Percentiles rank a stretch among this genome's conserved stretches.
These are phyloP conservation scores for Globisporangium rhizosaccharum DNA, from an alignment of 352 stramenopile species.

Conservation along the genomic window DNA sequence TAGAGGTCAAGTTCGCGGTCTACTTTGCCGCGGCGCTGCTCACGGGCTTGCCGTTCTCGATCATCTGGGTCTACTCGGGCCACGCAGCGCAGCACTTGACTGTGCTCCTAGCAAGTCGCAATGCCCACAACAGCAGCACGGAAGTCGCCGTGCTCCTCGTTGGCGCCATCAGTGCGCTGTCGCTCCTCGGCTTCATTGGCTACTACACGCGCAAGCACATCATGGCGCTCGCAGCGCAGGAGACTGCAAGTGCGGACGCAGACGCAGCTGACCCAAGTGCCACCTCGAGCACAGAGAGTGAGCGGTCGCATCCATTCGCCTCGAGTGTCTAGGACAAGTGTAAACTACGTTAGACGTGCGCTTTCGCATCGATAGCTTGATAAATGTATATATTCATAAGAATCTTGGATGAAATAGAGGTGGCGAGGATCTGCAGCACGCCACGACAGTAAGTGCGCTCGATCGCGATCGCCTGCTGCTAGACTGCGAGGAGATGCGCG, in stretches of 20 bases:
- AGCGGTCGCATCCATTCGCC: neutral
- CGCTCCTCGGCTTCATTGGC: slow-evolving; percentile 56
- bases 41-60: slow-evolving; percentile 61
- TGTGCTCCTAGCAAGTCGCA: slow-evolving; percentile 33
- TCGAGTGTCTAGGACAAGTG: neutral
- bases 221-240: slow-evolving; percentile 44
- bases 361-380: neutral
- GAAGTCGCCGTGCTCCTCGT: slow-evolving; percentile 53
- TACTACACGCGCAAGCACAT: slow-evolving; percentile 72
- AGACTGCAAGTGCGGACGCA: slow-evolving; percentile 13
- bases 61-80: slow-evolving; percentile 77
- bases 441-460: neutral
- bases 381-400: too few relatives aligned
- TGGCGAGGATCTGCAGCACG: too few relatives aligned
- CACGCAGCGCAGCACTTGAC: slow-evolving; percentile 62
- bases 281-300: neutral
- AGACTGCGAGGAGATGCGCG: neutral
- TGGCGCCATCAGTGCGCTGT: slow-evolving; percentile 41
- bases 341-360: neutral
- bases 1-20: slow-evolving; percentile 63
- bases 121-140: slow-evolving; percentile 31
- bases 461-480: neutral
- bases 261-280: neutral
- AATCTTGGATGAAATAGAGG: too few relatives aligned
- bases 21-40: slow-evolving; percentile 63